Conservation (phyloP, 768 basidiomycete genomes). For the Suillus plorans region DNA sequence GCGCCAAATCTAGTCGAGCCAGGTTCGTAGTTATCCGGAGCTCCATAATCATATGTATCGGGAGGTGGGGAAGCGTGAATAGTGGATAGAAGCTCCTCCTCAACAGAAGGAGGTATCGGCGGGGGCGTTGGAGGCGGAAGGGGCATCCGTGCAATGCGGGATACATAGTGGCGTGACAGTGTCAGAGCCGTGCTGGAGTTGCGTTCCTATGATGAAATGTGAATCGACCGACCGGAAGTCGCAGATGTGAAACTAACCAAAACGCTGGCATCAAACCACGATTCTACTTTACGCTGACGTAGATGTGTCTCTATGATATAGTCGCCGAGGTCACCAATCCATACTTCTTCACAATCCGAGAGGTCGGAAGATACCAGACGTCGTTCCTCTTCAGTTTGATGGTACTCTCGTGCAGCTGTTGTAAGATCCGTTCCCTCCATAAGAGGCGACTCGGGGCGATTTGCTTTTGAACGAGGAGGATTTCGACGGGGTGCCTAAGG, state of each 20-base stretch:
- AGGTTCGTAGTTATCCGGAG: constrained; percentile 24
- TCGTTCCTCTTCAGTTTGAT: constrained; percentile 39
- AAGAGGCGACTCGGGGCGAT: constrained; percentile 28
- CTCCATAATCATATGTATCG: constrained; percentile 31
- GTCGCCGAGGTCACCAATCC: constrained; percentile 66
- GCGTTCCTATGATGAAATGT: constrained; percentile 53
- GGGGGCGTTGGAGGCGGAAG: constrained; percentile 40
- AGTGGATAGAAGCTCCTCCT: constrained; percentile 36
- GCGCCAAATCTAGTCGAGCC: constrained; percentile 31
- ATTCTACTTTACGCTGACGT: constrained; percentile 69
- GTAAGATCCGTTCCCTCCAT: constrained; percentile 22
- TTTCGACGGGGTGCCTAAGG: constrained; percentile 43
- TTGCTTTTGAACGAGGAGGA: constrained; percentile 38
- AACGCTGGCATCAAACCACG: constrained; percentile 69
- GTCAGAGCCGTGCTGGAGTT: constrained; percentile 58
- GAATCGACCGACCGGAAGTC: constrained; percentile 2
- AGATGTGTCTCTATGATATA: constrained; percentile 74
- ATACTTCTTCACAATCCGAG: constrained; percentile 78
- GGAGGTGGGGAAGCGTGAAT: constrained; percentile 37
- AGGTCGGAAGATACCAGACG: constrained; percentile 69
- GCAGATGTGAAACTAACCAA: constrained; percentile 43
- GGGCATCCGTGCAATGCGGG: constrained; percentile 47
- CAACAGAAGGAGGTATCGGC: constrained; percentile 29
- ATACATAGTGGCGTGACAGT: constrained; percentile 35
- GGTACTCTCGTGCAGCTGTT: constrained; percentile 19